Evolutionary conservation across 1,284 basidiomycete genomes (phyloP).

Genomic region (Cystodermella granulosa): DNA sequence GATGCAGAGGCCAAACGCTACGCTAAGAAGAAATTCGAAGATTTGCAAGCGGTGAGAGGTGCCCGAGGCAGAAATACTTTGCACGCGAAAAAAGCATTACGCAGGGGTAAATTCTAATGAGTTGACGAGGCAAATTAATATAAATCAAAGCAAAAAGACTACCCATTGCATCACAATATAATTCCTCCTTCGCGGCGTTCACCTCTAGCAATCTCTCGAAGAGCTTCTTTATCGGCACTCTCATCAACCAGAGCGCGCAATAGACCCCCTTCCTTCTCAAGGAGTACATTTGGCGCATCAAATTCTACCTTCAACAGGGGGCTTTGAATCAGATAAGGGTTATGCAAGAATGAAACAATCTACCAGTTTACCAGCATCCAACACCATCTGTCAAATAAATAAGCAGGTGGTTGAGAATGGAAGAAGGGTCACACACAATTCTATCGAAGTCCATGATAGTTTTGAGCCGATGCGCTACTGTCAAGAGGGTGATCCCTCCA

Average conservation of each 20-base stretch:
- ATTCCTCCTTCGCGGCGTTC: too few species aligned
- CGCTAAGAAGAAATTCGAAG: slow-evolving; percentile 90
- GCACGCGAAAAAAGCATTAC: slow-evolving; percentile 58
- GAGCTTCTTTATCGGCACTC: slow-evolving; percentile 48
- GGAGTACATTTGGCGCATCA: slow-evolving; percentile 56
- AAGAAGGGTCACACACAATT: too few species aligned
- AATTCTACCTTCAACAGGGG: slow-evolving; percentile 46
- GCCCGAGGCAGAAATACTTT: slow-evolving; percentile 73
- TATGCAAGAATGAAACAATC: too few species aligned
- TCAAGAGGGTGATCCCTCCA: slow-evolving; percentile 68
- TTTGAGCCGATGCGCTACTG: slow-evolving; percentile 74
- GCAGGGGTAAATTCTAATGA: slow-evolving; percentile 55
- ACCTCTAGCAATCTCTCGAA: too few species aligned
- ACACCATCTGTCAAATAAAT: too few species aligned
- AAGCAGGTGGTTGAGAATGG: too few species aligned
- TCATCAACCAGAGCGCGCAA: slow-evolving; percentile 60
- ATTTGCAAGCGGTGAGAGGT: slow-evolving; percentile 69
- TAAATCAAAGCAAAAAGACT: too few species aligned
- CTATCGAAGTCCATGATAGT: slow-evolving; percentile 78
- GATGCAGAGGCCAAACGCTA: slow-evolving; percentile 84
- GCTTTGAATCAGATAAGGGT: slow-evolving; percentile 21
- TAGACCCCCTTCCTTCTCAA: slow-evolving; percentile 47
- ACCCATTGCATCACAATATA: too few species aligned
- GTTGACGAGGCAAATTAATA: too few species aligned
- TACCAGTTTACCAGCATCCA: too few species aligned